These are phyloP conservation scores for Nidularia pulvinata DNA, from an alignment of 768 basidiomycete species.

Conservation along the genomic window DNA sequence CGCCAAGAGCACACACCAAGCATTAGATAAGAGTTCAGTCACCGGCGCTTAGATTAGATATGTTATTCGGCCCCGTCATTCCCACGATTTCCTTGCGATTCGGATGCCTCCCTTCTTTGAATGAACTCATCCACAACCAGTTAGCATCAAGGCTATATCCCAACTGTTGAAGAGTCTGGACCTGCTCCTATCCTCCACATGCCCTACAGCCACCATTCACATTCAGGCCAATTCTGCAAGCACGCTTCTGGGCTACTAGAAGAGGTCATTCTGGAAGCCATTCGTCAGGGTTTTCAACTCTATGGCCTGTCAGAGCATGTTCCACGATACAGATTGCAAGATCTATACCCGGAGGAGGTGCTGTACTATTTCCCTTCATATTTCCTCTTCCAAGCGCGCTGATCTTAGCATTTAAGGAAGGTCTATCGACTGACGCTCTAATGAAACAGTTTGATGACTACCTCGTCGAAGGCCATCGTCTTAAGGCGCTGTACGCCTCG, in stretches of 20 bases:
- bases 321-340: conserved; percentile 78
- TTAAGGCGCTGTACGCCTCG: conserved; percentile 61
- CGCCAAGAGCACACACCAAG: too few relatives aligned
- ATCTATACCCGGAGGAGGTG: conserved; percentile 98
- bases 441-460: conserved; percentile 70
- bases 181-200: conserved; percentile 15
- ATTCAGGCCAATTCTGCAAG: conserved; percentile 93
- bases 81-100: too few relatives aligned
- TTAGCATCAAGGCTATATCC: background rate
- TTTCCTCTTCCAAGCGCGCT: too few relatives aligned
- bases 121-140: background rate
- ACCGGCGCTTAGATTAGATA: too few relatives aligned
- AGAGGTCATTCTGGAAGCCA: conserved; percentile 80
- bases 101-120: too few relatives aligned
- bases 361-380: conserved; percentile 4
- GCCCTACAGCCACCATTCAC: conserved; percentile 84
- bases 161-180: background rate
- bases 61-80: too few relatives aligned
- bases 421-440: conserved; percentile 50
- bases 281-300: conserved; percentile 72
- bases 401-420: conserved; percentile 59
- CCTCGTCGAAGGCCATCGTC: conserved; percentile 75
- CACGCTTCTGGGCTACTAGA: conserved; percentile 85
- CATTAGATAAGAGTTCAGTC: too few relatives aligned
- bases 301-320: conserved; percentile 94